These are phyloP conservation scores for Neurospora sp. DNA, from an alignment of 495 filamentous ascomycete genomes.

Conservation along the genomic window DNA sequence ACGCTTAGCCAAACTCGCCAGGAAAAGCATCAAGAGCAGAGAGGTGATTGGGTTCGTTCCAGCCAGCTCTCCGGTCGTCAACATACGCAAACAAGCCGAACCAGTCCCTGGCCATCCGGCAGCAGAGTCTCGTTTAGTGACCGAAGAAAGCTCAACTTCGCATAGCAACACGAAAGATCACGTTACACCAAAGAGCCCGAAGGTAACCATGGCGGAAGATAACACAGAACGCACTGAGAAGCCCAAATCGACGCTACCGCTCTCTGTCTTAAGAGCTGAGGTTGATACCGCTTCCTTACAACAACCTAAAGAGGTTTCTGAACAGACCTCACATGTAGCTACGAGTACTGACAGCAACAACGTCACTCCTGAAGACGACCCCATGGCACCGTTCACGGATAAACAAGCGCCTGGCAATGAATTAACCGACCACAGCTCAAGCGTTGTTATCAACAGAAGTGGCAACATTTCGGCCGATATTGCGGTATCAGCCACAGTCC, in stretches of 20 bases:
- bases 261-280: background rate
- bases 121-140: background rate
- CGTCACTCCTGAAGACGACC: background rate
- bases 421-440: background rate
- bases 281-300: background rate
- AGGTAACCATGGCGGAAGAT: background rate
- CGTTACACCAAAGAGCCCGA: background rate
- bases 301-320: background rate
- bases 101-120: background rate
- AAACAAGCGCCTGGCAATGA: background rate
- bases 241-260: background rate
- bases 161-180: background rate
- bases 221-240: background rate
- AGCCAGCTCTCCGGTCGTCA: slow-evolving; percentile 10
- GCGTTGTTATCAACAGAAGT: background rate
- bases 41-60: slow-evolving; percentile 33
- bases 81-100: background rate
- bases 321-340: background rate
- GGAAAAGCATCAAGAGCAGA: slow-evolving; percentile 31
- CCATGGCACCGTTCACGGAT: background rate
- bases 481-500: background rate
- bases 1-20: slow-evolving; percentile 26
- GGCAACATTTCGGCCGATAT: background rate
- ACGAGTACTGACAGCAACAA: background rate
- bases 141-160: background rate